phyloP scores from a whole-genome alignment of 768 basidiomycete species.

The Naganishia friedmannii region DNA sequence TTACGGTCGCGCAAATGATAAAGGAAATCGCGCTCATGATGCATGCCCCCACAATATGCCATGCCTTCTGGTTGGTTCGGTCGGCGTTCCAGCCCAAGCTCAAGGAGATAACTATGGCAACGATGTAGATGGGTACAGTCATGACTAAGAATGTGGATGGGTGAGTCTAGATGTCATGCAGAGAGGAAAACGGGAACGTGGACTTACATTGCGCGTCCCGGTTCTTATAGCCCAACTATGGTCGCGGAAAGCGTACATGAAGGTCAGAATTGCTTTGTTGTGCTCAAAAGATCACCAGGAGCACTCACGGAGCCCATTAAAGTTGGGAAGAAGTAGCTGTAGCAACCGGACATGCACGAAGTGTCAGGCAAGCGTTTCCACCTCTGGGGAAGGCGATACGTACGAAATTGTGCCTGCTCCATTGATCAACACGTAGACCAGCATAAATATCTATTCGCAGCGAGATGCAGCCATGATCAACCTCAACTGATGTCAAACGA shows the following conservation, averaged over 20 bases:
- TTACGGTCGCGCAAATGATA: conserved; percentile 43
- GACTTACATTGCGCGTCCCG: conserved; percentile 42
- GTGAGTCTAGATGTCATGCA: too few species aligned
- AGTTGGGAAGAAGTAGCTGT: conserved; percentile 49
- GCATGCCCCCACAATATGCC: conserved; percentile 39
- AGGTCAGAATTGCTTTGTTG: too few species aligned
- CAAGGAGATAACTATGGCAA: conserved; percentile 44
- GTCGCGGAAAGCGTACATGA: conserved; percentile 25
- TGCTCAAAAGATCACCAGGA: too few species aligned
- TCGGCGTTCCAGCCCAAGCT: conserved; percentile 41
- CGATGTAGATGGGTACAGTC: conserved; percentile 49
- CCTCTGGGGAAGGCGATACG: conserved; percentile 45
- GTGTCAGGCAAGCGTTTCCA: neutral
- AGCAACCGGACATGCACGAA: neutral
- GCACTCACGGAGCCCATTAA: conserved; percentile 26
- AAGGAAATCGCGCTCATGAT: conserved; percentile 37
- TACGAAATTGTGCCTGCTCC: conserved; percentile 47
- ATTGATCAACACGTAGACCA: conserved; percentile 43
- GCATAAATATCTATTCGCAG: conserved; percentile 36
- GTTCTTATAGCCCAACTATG: conserved; percentile 43
- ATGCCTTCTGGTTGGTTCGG: conserved; percentile 44
- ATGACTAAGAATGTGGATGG: conserved; percentile 34
- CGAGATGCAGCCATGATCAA: neutral
- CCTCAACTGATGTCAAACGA: neutral
- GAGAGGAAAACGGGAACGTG: neutral